These are phyloP conservation scores for Ceratocystis huliohia DNA, from an alignment of 2,329 filamentous ascomycete species.

Conservation along the genomic window DNA sequence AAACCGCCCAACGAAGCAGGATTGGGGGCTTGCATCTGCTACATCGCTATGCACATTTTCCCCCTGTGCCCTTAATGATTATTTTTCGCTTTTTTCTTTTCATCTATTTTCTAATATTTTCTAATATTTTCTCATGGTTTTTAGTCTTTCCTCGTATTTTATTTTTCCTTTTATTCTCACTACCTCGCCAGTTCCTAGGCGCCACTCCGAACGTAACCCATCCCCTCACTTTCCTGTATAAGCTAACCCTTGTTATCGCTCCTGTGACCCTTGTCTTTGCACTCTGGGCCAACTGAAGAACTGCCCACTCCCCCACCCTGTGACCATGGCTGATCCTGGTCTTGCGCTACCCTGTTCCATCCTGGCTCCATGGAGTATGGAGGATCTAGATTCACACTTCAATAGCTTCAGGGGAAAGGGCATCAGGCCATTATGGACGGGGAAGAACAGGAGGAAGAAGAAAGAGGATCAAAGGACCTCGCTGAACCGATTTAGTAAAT, in stretches of 20 bases:
- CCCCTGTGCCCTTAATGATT: neutral
- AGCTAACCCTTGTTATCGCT: neutral
- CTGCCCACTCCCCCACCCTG: neutral
- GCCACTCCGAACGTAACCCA: constrained; percentile 11
- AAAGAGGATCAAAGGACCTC: neutral
- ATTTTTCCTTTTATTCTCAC: neutral
- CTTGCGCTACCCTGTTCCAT: neutral
- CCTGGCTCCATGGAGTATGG: neutral
- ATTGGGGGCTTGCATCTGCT: no score
- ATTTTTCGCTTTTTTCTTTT: neutral
- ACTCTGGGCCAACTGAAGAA: neutral
- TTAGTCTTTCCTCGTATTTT: neutral
- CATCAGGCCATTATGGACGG: constrained; percentile 6
- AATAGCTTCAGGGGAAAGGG: neutral
- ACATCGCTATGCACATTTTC: no score
- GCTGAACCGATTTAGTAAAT: constrained; percentile 2
- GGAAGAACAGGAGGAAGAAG: neutral
- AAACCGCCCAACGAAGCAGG: no score
- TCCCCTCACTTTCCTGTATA: neutral
- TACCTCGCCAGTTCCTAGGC: constrained; percentile 1
- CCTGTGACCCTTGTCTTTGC: neutral
- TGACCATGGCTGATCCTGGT: neutral
- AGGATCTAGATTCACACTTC: constrained; percentile 2
- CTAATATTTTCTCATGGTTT: neutral
- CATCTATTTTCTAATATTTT: neutral